phyloP scores from a whole-genome alignment of 805 yeast genomes.

The Debaryomyces tyrocola region DNA sequence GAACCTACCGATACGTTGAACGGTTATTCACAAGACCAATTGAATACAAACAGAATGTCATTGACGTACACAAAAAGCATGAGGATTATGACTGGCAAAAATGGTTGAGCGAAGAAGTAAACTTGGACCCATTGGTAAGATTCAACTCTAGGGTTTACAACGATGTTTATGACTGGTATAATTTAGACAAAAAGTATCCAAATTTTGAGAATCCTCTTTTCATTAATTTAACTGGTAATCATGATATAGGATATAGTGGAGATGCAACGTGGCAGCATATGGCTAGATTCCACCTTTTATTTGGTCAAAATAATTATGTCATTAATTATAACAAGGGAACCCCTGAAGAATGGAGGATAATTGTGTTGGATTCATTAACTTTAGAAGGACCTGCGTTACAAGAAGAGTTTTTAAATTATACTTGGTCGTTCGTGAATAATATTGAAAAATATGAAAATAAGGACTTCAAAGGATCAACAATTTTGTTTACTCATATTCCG shows the following conservation, averaged over 20 bases:
- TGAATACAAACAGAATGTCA: slow-evolving; percentile 48
- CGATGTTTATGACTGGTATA: slow-evolving; percentile 69
- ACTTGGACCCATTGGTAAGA: slow-evolving; percentile 33
- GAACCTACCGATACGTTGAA: slow-evolving; percentile 74
- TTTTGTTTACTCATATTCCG: slow-evolving; percentile 87
- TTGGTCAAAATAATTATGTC: slow-evolving; percentile 85
- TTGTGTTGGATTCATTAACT: slow-evolving; percentile 80
- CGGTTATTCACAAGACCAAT: slow-evolving; percentile 63
- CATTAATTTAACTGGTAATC: slow-evolving; percentile 89
- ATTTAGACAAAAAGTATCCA: slow-evolving; percentile 24
- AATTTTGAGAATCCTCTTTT: slow-evolving; percentile 61
- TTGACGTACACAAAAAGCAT: slow-evolving; percentile 50
- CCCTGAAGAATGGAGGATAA: slow-evolving; percentile 79
- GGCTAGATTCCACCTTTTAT: slow-evolving; percentile 69
- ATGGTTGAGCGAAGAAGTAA: slow-evolving; percentile 43
- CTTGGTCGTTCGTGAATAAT: slow-evolving; percentile 72
- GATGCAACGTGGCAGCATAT: slow-evolving; percentile 92
- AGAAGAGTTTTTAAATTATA: slow-evolving; percentile 61
- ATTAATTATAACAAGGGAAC: slow-evolving; percentile 65
- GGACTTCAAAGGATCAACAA: slow-evolving; percentile 70
- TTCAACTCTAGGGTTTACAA: slow-evolving; percentile 42
- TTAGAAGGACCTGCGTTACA: slow-evolving; percentile 90
- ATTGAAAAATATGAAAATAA: slow-evolving; percentile 48
- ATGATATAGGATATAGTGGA: slow-evolving; percentile 93
- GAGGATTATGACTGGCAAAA: slow-evolving; percentile 55